Evolutionary conservation across 768 basidiomycete genomes (phyloP).

Genomic region (Lanmaoa rubissima): DNA sequence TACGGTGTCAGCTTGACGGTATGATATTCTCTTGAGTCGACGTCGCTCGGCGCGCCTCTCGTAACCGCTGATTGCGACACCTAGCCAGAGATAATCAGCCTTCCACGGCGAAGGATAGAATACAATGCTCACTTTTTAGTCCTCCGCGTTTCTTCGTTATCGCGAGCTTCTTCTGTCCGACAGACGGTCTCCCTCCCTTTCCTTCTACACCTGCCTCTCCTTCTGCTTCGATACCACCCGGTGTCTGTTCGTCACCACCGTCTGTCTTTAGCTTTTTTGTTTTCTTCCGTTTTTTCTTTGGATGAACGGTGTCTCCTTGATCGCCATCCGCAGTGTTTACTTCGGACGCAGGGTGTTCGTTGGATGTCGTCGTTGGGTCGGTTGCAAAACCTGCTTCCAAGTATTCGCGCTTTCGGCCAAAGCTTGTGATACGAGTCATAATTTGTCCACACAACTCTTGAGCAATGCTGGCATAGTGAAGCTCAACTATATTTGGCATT

Average conservation of each 20-base stretch:
- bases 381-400: no score
- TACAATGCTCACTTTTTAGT: constrained; percentile 20
- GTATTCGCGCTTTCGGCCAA: constrained; percentile 73
- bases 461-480: no score
- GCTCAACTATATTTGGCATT: neutral
- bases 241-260: constrained; percentile 3
- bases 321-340: neutral
- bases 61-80: constrained; percentile 19
- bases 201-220: constrained; percentile 18
- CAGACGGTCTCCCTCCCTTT: constrained; percentile 13
- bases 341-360: neutral
- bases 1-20: constrained; percentile 55
- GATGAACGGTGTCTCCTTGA: constrained; percentile 24
- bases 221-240: constrained; percentile 14
- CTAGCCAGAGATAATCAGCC: constrained; percentile 27
- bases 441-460: neutral
- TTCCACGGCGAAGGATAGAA: neutral
- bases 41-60: constrained; percentile 52
- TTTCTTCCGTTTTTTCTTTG: constrained; percentile 62
- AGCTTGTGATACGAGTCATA: constrained; percentile 75
- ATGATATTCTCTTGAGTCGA: constrained; percentile 59
- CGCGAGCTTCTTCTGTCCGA: constrained; percentile 28
- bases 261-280: constrained; percentile 39
- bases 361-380: neutral
- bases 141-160: constrained; percentile 30